Conservation (phyloP, 768 basidiomycete genomes). For the Suillus tomentosus region DNA sequence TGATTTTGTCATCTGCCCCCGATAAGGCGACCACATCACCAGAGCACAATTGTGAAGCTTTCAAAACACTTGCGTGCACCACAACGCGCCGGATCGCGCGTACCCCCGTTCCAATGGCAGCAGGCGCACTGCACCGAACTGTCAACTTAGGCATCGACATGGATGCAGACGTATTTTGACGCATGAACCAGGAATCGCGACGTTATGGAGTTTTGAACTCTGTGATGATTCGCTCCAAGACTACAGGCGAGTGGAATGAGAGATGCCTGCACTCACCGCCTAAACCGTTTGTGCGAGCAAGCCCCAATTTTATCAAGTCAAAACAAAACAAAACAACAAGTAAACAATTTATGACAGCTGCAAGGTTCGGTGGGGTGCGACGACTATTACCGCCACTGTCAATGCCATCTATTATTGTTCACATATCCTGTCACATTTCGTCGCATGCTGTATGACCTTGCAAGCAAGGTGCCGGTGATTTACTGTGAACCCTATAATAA, state of each 20-base stretch:
- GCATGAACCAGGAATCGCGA: not conserved
- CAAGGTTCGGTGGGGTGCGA: no score
- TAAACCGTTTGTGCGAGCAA: no score
- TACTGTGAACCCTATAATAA: no score
- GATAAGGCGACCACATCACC: slow-evolving; percentile 69
- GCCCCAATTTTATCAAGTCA: not conserved
- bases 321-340: not conserved
- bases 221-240: not conserved
- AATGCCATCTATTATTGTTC: no score
- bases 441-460: no score
- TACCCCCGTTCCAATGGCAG: not conserved
- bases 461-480: no score
- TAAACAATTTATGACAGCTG: not conserved
- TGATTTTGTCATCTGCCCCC: slow-evolving; percentile 34
- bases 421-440: no score
- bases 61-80: slow-evolving; percentile 63
- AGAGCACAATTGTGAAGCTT: slow-evolving; percentile 60
- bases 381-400: no score
- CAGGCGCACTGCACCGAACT: not conserved
- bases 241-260: no score
- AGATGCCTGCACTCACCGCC: no score
- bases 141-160: slow-evolving; percentile 6
- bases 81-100: slow-evolving; percentile 65
- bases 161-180: slow-evolving; percentile 2
- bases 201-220: not conserved